Percentiles rank a stretch among this genome's conserved stretches.
Conservation (phyloP, 2,329 filamentous ascomycete species). For the Verticillium albo-atrum region DNA sequence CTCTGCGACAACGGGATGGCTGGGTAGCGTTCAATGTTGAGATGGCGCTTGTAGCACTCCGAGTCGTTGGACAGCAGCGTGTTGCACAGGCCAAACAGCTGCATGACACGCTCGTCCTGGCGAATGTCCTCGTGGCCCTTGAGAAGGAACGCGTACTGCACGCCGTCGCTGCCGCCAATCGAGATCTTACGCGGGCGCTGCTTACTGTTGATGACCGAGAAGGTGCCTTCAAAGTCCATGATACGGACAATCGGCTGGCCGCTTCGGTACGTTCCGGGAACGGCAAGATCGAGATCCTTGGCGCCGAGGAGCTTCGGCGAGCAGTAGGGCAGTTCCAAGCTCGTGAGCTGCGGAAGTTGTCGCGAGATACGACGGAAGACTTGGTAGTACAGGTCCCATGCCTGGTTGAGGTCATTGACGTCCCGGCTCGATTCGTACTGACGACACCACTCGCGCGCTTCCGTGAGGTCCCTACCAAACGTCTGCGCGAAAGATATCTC, state of each 20-base stretch:
- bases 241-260: constrained; percentile 76
- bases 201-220: constrained; percentile 93
- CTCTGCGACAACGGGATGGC: constrained; percentile 97
- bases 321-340: constrained; percentile 91
- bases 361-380: constrained; percentile 94
- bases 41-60: constrained; percentile 93
- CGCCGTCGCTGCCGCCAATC: constrained; percentile 83
- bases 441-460: constrained; percentile 93
- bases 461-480: constrained; percentile 90
- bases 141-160: constrained; percentile 79
- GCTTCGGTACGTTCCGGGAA: constrained; percentile 92
- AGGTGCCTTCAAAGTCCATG: constrained; percentile 81
- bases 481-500: constrained; percentile 98
- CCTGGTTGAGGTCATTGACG: constrained; percentile 91
- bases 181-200: constrained; percentile 89
- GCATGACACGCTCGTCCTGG: constrained; percentile 99
- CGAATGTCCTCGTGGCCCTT: constrained; percentile 99
- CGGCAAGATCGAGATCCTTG: constrained; percentile 81
- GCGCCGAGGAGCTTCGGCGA: constrained; percentile 88
- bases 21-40: constrained; percentile 93
- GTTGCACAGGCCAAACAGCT: constrained; percentile 96
- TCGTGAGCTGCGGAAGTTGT: constrained; percentile 88
- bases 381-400: constrained; percentile 98
- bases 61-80: constrained; percentile 90
- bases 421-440: constrained; percentile 87